Percentiles rank a stretch among this genome's conserved stretches.
Conservation (phyloP, 441 rosid species). For the Pelargonium fulgidum region DNA sequence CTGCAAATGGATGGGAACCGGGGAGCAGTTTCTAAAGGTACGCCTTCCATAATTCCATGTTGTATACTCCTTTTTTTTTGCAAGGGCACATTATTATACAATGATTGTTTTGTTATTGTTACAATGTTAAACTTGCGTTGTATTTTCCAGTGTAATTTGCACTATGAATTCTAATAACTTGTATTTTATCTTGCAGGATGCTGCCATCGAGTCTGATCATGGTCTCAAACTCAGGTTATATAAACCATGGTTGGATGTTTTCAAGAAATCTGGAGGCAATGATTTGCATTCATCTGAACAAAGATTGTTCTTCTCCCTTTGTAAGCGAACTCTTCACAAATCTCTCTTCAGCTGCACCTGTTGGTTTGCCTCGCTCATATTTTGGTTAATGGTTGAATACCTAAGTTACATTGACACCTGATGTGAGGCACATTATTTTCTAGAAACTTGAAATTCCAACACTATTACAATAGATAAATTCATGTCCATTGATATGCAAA, state of each 20-base stretch:
- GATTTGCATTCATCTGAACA: constrained; percentile 64
- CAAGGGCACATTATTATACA: not conserved
- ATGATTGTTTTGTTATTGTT: not conserved
- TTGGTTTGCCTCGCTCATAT: constrained; percentile 10
- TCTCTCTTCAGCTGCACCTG: constrained; percentile 9
- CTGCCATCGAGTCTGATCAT: constrained; percentile 24
- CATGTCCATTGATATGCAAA: not conserved
- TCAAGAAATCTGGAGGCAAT: constrained; percentile 51
- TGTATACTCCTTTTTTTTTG: constrained; percentile 5
- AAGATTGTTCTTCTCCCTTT: constrained; percentile 64
- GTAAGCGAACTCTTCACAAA: constrained; percentile 37
- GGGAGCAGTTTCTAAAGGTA: constrained; percentile 56
- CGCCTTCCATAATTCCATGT: constrained; percentile 10
- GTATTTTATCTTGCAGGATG: constrained; percentile 35
- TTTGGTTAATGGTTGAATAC: constrained; percentile 1
- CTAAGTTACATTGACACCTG: not conserved
- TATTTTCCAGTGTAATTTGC: constrained; percentile 1
- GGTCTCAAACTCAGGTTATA: constrained; percentile 66
- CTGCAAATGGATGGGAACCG: constrained; percentile 74
- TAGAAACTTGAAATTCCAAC: not conserved
- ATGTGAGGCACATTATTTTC: not conserved
- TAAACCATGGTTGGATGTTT: constrained; percentile 68
- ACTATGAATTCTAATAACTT: too few species aligned
- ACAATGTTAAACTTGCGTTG: not conserved
- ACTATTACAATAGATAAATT: not conserved